Evolutionary conservation across 495 filamentous ascomycete species (phyloP), one percentile per base, ranked within the genome.

Genomic region (Annulohypoxylon bovei): DNA sequence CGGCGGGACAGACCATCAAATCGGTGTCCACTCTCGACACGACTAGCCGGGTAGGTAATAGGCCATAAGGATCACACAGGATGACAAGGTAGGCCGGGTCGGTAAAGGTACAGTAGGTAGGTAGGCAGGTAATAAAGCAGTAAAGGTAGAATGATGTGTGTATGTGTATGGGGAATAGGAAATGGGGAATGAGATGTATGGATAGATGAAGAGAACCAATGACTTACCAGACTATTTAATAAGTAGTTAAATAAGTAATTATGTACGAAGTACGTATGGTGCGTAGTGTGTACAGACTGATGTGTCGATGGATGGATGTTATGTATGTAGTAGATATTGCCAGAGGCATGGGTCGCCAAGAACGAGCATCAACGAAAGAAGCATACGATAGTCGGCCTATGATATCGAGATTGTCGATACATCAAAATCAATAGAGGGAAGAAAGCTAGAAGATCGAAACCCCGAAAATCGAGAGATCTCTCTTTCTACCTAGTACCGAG

Each of bases 1-100:
- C 75, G 70, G 75, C 75, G 73, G 75, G 73, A 77, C 75, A 75
- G 65, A 72, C 70, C 72, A 68, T 70, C 67, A 68, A 77, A 74
- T 71, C 75, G 75, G 72, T 68, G 70, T 61, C 70, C 70, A 75
- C 60, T 68, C 65, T 65, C 71, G 67, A 76, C 66, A 72, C 59
- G 61, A 66, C 74, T 72, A 76, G 70, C 70, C 70, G 70, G 70
- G 39, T 42, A 67, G 59, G 27, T 55, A 32, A 64, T 68, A 56
- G 28, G 28, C 47, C 56, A 40, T 55, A 47, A 72, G 59, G 64
- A 65, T 61, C 60, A 55, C 55, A 54, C 56, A 62, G 63, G 58
- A 62, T 57, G 56, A 55, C 32, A 55, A 37, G 28, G 52, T 62
- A 56, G 58, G 47, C 32, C 40, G 49, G 57, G 59, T 62, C 9